Evolutionary conservation across 257 asterid species (phyloP), one percentile per base, ranked within the genome.

Genomic region (Solanum chiquidenum): DNA sequence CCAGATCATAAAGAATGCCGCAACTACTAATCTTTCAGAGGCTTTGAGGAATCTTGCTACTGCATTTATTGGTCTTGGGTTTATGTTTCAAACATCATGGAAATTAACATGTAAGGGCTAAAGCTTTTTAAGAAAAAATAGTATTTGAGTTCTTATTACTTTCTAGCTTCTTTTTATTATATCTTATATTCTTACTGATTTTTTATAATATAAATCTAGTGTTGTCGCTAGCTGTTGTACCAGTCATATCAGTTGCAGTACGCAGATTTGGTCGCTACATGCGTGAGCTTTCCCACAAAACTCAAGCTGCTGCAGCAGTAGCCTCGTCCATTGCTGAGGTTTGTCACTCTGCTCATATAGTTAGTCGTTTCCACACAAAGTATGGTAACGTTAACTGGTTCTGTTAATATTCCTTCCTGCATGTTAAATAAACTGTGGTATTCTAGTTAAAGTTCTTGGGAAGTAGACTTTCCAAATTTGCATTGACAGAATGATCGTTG

Each of bases 291-390:
- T 94, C 98, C 90, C 96, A 95, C 93, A 92, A 93, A 88, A 94
- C 96, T 86, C 98, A 95, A 89, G 96, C 97, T 87, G 98, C 98
- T 88, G 98, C 98, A 83, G 98, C 98, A 40, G 92, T 94, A 83
- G 97, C 98, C 76, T 91, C 98, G 72, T 95, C 98, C 85, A 93
- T 95, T 91, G 98, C 98, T 40, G 98, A 94, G 98, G 98, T 94
- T 87, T 25, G 90, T 55, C 82, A 77, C 84, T n/a, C 58, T 37
- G 46, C 84, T 86, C 18, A 52, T 72, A 85, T 86, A 37, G 33
- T 20, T 27, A 34, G 34, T 40, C 11, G 13, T 86, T 86, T 73
- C 42, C 7, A 76, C 58, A 38, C 58, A 6, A 38, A 38, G 34
- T 76, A 40, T n/a, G 83, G 4, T 12, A 12, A 76, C 29, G 3